Conservation (phyloP, 306 rosid species). For the Cicer yamashitae region DNA sequence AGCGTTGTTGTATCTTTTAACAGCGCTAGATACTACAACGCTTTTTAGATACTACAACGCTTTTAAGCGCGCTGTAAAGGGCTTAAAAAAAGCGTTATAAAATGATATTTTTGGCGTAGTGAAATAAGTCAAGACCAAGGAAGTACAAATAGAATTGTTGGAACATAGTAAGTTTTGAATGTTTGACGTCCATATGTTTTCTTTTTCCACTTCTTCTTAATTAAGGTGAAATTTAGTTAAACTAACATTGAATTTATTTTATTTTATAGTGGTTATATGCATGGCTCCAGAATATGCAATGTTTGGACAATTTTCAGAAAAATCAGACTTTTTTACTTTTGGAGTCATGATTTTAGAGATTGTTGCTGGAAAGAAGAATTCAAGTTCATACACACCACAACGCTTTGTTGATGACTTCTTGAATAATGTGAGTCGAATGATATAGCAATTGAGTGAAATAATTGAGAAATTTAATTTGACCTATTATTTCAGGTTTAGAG, state of each 20-base stretch:
- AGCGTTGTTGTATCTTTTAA: too few relatives aligned
- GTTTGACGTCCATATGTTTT: background rate
- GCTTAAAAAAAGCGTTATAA: too few relatives aligned
- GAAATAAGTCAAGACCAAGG: constrained; percentile 1
- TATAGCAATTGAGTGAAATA: background rate
- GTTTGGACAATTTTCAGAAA: constrained; percentile 46
- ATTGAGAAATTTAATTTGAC: background rate
- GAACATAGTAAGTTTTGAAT: background rate
- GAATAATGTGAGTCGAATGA: constrained; percentile 41
- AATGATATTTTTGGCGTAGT: too few relatives aligned
- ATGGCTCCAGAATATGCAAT: constrained; percentile 51
- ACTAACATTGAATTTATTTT: background rate
- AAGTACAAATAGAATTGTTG: background rate
- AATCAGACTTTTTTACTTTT: constrained; percentile 47
- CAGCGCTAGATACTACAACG: too few relatives aligned
- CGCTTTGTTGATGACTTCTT: constrained; percentile 7
- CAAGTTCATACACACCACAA: constrained; percentile 18
- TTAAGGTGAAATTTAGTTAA: background rate
- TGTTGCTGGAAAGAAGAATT: constrained; percentile 44
- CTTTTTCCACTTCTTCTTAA: background rate
- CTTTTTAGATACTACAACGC: too few relatives aligned
- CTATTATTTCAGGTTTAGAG: constrained; percentile 49
- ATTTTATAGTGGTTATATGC: constrained; percentile 48
- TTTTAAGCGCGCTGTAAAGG: too few relatives aligned
- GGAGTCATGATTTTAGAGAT: constrained; percentile 53